Percentiles rank a stretch among this genome's conserved stretches.
Conservation (phyloP, 129 eudicot species). For the Centrapalus pauciflorus region DNA sequence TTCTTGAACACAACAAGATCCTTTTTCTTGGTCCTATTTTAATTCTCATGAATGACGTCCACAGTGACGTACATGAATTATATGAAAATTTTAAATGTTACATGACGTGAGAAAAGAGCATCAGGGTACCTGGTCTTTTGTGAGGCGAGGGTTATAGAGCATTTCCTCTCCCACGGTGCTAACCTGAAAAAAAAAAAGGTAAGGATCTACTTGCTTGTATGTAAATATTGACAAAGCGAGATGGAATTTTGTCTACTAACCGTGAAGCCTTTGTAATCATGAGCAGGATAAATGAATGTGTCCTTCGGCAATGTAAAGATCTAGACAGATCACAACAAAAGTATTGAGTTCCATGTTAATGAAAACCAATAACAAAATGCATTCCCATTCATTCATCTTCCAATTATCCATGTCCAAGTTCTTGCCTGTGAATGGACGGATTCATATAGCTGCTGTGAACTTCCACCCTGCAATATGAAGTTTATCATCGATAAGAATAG, state of each 20-base stretch:
- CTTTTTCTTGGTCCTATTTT: neutral
- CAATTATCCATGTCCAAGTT: neutral
- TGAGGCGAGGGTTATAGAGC: slow-evolving; percentile 76
- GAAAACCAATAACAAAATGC: neutral
- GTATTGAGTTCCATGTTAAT: slow-evolving; percentile 1
- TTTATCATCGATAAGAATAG: neutral
- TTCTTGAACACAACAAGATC: no score
- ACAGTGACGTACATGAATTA: no score
- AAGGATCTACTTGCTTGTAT: slow-evolving; percentile 13
- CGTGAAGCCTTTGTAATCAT: slow-evolving; percentile 93
- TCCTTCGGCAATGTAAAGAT: slow-evolving; percentile 86
- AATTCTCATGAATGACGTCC: neutral
- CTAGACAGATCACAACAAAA: slow-evolving; percentile 34
- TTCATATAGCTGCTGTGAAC: slow-evolving; percentile 72
- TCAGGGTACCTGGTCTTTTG: slow-evolving; percentile 73
- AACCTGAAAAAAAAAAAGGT: slow-evolving; percentile 42
- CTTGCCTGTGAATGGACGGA: slow-evolving; percentile 97
- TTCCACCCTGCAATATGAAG: slow-evolving; percentile 71
- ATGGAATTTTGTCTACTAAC: slow-evolving; percentile 37
- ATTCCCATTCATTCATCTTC: neutral
- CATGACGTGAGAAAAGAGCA: neutral
- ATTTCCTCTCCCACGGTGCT: slow-evolving; percentile 94
- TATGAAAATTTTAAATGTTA: neutral
- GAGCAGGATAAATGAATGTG: slow-evolving; percentile 89
- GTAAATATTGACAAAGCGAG: neutral